These are phyloP conservation scores for Hortiboletus rubellus DNA, from an alignment of 1,284 basidiomycete species.

Conservation along the genomic window DNA sequence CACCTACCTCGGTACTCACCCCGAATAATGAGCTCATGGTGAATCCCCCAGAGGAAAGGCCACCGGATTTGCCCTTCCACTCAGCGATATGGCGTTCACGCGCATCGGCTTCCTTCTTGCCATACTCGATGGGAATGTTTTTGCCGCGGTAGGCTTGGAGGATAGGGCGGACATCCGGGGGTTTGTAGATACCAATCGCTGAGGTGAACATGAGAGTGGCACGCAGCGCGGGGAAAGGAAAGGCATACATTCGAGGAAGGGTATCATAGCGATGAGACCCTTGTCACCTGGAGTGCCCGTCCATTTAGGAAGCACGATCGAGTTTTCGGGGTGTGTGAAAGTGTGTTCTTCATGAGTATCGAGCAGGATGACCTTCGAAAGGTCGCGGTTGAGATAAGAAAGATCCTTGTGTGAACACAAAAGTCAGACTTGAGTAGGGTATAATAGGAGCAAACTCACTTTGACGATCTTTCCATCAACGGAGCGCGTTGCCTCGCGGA, in stretches of 20 bases:
- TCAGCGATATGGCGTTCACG: slow-evolving; percentile 80
- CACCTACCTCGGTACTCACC: slow-evolving; percentile 23
- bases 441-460: slow-evolving; percentile 39
- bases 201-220: slow-evolving; percentile 8
- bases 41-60: slow-evolving; percentile 44
- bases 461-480: slow-evolving; percentile 82
- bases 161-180: slow-evolving; percentile 85
- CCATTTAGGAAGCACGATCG: slow-evolving; percentile 87
- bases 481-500: slow-evolving; percentile 85
- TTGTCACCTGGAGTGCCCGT: slow-evolving; percentile 77
- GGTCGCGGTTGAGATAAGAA: slow-evolving; percentile 90
- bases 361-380: slow-evolving; percentile 86
- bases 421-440: not conserved
- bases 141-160: slow-evolving; percentile 84
- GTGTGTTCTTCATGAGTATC: slow-evolving; percentile 85
- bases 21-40: slow-evolving; percentile 50
- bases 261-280: slow-evolving; percentile 88
- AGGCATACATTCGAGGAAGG: slow-evolving; percentile 90
- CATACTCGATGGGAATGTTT: slow-evolving; percentile 88
- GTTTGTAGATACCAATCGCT: slow-evolving; percentile 89
- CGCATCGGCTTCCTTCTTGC: slow-evolving; percentile 79
- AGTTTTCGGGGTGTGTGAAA: slow-evolving; percentile 86
- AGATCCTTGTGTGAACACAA: slow-evolving; percentile 61
- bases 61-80: slow-evolving; percentile 67
- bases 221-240: not conserved